These are phyloP conservation scores for Sesbania bispinosa DNA, from an alignment of 306 rosid genomes.

Conservation along the genomic window DNA sequence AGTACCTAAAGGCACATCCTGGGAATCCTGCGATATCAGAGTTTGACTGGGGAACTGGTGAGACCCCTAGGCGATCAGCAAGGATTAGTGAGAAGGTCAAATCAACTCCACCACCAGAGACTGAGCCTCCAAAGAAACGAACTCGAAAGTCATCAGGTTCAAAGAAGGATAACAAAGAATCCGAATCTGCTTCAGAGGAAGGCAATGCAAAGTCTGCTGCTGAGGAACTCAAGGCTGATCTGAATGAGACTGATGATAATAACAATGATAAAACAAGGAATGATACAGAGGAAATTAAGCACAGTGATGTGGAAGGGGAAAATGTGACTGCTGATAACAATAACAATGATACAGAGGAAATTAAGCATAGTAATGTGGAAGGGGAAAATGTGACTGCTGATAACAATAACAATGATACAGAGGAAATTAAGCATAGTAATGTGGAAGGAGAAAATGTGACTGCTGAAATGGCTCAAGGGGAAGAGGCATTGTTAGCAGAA, in stretches of 20 bases:
- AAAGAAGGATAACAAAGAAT: constrained; percentile 53
- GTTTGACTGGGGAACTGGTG: constrained; percentile 92
- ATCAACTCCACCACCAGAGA: constrained; percentile 58
- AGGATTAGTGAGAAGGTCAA: constrained; percentile 86
- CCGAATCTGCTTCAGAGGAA: constrained; percentile 36
- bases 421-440: constrained; percentile 30
- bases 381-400: constrained; percentile 5
- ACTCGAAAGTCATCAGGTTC: constrained; percentile 62
- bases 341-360: constrained; percentile 32
- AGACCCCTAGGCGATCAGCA: constrained; percentile 84
- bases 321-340: constrained; percentile 9
- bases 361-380: constrained; percentile 21
- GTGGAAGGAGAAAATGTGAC: constrained; percentile 18
- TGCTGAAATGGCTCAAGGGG: background rate
- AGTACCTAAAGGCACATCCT: constrained; percentile 75
- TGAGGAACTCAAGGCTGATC: constrained; percentile 33
- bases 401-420: background rate
- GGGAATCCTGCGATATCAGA: constrained; percentile 69
- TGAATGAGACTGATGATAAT: background rate
- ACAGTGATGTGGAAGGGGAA: constrained; percentile 21
- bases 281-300: constrained; percentile 34
- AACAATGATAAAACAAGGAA: background rate
- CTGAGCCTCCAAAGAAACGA: constrained; percentile 65
- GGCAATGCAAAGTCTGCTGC: constrained; percentile 14
- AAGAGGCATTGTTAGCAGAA: constrained; percentile 24